Evolutionary conservation across 768 basidiomycete genomes (phyloP), one percentile per base, ranked within the genome.

Genomic region (Auriscalpium vulgare): DNA sequence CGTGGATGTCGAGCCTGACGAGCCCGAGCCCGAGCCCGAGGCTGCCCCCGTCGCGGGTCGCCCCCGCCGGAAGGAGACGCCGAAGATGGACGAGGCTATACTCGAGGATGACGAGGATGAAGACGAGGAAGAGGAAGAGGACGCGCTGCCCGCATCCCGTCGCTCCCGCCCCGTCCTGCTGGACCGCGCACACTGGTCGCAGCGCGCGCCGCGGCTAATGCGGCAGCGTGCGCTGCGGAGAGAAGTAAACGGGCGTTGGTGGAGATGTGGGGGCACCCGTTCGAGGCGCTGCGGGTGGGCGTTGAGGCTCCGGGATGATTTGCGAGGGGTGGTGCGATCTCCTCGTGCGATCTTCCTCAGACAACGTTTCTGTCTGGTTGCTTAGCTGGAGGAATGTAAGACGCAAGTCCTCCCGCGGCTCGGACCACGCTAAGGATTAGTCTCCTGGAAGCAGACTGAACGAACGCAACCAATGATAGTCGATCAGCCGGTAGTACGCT

Each of bases 141-240:
- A 57, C 6, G 11, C 36, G 8, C 21, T 57, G 38, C 59, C 59
- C 7, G 48, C 37, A 13, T 51, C 55, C 46, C 59, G 56, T 19
- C 59, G 61, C 16, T 57, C 57, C 51, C 56, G 61, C 1, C 61
- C 61, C 1, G 59, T 62, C n/a, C 55, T 62, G 14, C 53, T 54
- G 1, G 61, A 62, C 56, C 53, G 61, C 35, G 47, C 3, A 19
- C 61, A 62, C 38, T 62, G 61, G 61, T 34, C 47, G 16, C 59
- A 60, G 10, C 59, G 61, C 11, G 61, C 59, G 10, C 59, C 59
- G 3, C 48, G 51, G 40, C 40, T 60, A 7, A 48, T 17, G 37
- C 55, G 50, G 23, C 57, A 57, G 23, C 56, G 59, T n/a, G 59
- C 47, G 51, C 37, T 3, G 56, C 59, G 4, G 61, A 62, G 56